Base-by-base conservation (phyloP, 495 filamentous ascomycete genomes). In the Darksidea phi region DNA sequence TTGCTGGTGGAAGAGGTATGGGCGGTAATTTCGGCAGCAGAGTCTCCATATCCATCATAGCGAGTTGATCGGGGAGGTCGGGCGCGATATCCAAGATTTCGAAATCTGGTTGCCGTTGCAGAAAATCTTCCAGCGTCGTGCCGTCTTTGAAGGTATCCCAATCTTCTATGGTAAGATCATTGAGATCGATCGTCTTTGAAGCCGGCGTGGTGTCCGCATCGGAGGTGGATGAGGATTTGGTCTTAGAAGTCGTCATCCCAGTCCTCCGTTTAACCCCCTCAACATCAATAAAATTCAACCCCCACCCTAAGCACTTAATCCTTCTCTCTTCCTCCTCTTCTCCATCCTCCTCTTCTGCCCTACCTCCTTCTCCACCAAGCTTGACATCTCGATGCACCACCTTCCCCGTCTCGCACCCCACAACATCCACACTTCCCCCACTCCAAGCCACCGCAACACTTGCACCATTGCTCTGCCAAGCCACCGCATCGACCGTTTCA, bases 391-490 rank as follows among this genome's bases (percentile, higher is more conserved):
- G 46, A 69, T 92, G 87, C 34, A 91, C 82, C 28, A 85, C 83
- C 73, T 91, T 93, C 64, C 82, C 87, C 54, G 82, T 88, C 72
- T 91, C 89, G 10, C 89, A 73, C 66, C 86, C 86, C 63, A 90
- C 79, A 41, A 93, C 74, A 60, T 87, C 84, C 13, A 91, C 78
- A 1, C 81, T 77, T 7, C 82, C 82, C 75, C 91, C 87, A 48
- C 81, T 86, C 81, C 88, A 93, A 24, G 84, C 88, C 34, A 86
- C 82, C n/a, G 88, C 89, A 24, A 95, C 78, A 1, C 87, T 78
- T 64, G 87, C 86, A 20, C 90, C 91, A 73, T 94, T 88, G 48
- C 80, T 81, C 72, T 93, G 94, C 91, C 91, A 95, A 51, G 72
- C 74, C 43, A 92, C 37, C 70, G 75, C 77, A 71, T 68, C 79